phyloP scores from a whole-genome alignment of 2,329 filamentous ascomycete species.

The Hymenoscyphus infarciens region DNA sequence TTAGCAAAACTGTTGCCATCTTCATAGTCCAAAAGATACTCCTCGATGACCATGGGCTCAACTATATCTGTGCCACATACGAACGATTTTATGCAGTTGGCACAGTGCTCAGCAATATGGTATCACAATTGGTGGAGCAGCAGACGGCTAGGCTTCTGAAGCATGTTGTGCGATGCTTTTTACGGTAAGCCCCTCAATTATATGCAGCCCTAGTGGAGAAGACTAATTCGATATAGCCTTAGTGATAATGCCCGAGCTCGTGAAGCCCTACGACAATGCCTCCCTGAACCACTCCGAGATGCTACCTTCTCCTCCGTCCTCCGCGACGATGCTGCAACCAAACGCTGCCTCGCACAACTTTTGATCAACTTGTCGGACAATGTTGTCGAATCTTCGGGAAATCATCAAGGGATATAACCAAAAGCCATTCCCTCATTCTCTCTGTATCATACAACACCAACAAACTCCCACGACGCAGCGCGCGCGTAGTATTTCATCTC shows the following conservation, averaged over 20 bases:
- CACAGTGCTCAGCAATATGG: slow-evolving; percentile 98
- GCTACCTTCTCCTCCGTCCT: slow-evolving; percentile 96
- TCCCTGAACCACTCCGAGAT: slow-evolving; percentile 97
- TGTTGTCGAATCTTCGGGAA: slow-evolving; percentile 48
- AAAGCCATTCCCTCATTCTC: slow-evolving; percentile 14
- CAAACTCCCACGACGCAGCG: slow-evolving; percentile 23
- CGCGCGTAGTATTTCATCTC: slow-evolving; percentile 28
- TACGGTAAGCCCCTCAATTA: slow-evolving; percentile 59
- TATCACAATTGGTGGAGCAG: slow-evolving; percentile 93
- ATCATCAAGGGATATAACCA: slow-evolving; percentile 34
- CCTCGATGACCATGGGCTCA: slow-evolving; percentile 91
- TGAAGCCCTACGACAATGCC: slow-evolving; percentile 90
- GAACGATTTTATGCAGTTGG: slow-evolving; percentile 98
- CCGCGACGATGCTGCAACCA: slow-evolving; percentile 94
- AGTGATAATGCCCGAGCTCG: slow-evolving; percentile 95
- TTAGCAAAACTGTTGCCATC: slow-evolving; percentile 98
- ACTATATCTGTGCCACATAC: slow-evolving; percentile 98
- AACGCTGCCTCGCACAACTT: slow-evolving; percentile 94
- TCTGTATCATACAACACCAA: slow-evolving; percentile 33
- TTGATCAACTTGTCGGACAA: slow-evolving; percentile 95
- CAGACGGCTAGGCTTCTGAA: slow-evolving; percentile 94
- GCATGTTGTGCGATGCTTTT: slow-evolving; percentile 95
- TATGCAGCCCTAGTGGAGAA: slow-evolving; percentile 16
- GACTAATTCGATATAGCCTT: slow-evolving; percentile 51
- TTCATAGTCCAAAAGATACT: slow-evolving; percentile 99